These are phyloP conservation scores for Wickerhamiella galacta DNA, from an alignment of 805 yeast species.

Conservation along the genomic window DNA sequence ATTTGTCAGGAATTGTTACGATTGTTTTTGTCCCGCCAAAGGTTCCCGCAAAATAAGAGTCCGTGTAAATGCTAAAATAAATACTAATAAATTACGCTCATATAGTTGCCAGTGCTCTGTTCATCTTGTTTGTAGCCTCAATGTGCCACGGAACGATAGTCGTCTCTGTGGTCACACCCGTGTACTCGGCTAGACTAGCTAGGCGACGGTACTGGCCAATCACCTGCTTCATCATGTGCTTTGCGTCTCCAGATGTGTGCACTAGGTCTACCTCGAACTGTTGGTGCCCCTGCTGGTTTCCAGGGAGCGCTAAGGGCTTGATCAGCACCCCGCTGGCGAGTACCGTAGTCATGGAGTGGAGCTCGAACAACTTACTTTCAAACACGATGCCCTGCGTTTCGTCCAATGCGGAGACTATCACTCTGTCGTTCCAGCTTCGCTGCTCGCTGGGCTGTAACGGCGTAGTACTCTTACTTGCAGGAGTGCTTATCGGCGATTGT, in stretches of 20 bases:
- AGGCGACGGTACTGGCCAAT: slow-evolving; percentile 23
- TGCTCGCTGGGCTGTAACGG: too few species aligned
- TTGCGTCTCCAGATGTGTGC: slow-evolving; percentile 6
- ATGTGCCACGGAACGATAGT: slow-evolving; percentile 27
- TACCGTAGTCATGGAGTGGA: slow-evolving; percentile 6
- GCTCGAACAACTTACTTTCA: slow-evolving; percentile 2
- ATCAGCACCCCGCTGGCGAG: slow-evolving; percentile 12
- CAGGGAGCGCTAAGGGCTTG: slow-evolving; percentile 4
- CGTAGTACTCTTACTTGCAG: too few species aligned
- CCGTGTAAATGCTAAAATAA: neutral
- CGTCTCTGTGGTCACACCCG: slow-evolving; percentile 20
- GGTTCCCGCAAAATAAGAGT: neutral
- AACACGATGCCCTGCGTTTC: slow-evolving; percentile 7
- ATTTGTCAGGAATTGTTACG: too few species aligned
- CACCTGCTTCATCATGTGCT: slow-evolving; percentile 18
- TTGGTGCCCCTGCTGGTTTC: slow-evolving; percentile 3
- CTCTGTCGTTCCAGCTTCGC: slow-evolving; percentile 3
- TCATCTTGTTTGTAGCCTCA: slow-evolving; percentile 21
- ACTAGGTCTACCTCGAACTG: slow-evolving; percentile 7
- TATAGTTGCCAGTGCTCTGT: slow-evolving; percentile 5
- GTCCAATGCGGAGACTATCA: slow-evolving; percentile 7
- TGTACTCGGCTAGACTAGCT: slow-evolving; percentile 21
- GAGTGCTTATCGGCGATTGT: too few species aligned
- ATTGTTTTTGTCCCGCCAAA: too few species aligned
- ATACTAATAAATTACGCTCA: neutral